Base-by-base conservation (phyloP, 441 rosid species). In the Mallotus japonicus region DNA sequence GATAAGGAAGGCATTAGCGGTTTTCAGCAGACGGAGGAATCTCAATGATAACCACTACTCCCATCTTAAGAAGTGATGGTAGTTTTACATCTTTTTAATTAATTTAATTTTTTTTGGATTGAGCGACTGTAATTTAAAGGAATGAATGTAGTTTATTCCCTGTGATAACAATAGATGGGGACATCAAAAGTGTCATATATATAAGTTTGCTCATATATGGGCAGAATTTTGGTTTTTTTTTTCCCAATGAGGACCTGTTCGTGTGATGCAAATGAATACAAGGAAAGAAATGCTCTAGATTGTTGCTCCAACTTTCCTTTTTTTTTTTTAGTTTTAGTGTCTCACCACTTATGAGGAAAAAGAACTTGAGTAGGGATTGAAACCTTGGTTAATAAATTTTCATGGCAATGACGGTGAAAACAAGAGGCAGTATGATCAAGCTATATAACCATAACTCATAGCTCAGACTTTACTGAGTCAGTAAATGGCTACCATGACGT, bases 41-140 rank as follows among this genome's bases (percentile, higher is more conserved):
- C 99, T 96, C 19, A 95, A 95, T 62, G 99, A 95, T 81, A 93
- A 93, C 82, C 97, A 95, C 76, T 91, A 81, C 81, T 88, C 92
- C 72, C 95, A 92, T 42, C 78, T 89, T 0, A 90, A 77, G 83
- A 87, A 81, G n/a, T 78, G 83, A 80, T 80, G 75, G 67, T 74
- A 67, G 32, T 28, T 65, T 37, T 58, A 20, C 13, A 22, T 28
- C 16, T 63, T 47, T 4, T 3, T 59, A 40, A 40, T 10, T 51
- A 9, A 15, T 60, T 61, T 34, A 32, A 1, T 50, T n/a, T 34
- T 16, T 15, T 14, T 14, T 28, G 19, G 17, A 50, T 1, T 14
- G 46, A 16, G 76, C 17, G 55, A 42, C 19, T 56, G 65, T 51
- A 3, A 34, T 53, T 46, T 2, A 59, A 47, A 37, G 14, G 57